phyloP scores from a whole-genome alignment of 2,329 filamentous ascomycete genomes.

The Lasiodiplodia citricola region DNA sequence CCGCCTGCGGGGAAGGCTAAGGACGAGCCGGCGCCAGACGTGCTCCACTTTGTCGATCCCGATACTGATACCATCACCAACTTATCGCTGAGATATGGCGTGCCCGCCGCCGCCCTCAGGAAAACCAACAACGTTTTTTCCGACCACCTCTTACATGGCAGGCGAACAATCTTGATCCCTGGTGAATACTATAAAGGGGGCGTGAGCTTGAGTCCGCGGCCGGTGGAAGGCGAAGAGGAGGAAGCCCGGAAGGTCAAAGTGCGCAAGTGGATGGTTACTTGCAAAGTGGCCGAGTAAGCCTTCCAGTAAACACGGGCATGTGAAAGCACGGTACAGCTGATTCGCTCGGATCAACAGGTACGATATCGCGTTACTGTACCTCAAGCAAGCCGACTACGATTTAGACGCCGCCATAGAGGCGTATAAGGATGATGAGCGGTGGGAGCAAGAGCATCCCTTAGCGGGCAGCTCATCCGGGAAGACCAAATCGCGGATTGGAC shows the following conservation, averaged over 20 bases:
- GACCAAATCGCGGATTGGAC: constrained; percentile 35
- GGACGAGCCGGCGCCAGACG: constrained; percentile 60
- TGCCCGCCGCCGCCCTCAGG: constrained; percentile 68
- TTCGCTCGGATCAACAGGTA: constrained; percentile 51
- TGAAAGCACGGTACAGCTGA: not conserved
- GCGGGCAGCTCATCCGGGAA: constrained; percentile 55
- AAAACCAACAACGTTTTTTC: constrained; percentile 71
- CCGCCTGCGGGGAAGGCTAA: constrained; percentile 39
- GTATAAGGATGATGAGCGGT: constrained; percentile 74
- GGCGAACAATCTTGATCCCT: constrained; percentile 74
- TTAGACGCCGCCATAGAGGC: constrained; percentile 67
- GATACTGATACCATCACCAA: constrained; percentile 70
- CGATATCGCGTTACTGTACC: constrained; percentile 75
- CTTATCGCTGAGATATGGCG: constrained; percentile 72
- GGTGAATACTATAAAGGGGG: constrained; percentile 71
- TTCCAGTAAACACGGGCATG: not conserved
- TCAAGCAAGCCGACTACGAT: constrained; percentile 72
- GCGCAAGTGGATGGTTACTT: constrained; percentile 75
- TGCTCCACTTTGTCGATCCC: constrained; percentile 76
- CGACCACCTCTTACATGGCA: constrained; percentile 72
- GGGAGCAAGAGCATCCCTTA: constrained; percentile 73
- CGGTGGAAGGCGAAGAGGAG: constrained; percentile 76
- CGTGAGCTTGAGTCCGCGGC: constrained; percentile 70
- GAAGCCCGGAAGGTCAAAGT: constrained; percentile 72
- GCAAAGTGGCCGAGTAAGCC: constrained; percentile 74